Base-by-base conservation (phyloP, 495 filamentous ascomycete genomes). In the Aspergillus heteromorphus region DNA sequence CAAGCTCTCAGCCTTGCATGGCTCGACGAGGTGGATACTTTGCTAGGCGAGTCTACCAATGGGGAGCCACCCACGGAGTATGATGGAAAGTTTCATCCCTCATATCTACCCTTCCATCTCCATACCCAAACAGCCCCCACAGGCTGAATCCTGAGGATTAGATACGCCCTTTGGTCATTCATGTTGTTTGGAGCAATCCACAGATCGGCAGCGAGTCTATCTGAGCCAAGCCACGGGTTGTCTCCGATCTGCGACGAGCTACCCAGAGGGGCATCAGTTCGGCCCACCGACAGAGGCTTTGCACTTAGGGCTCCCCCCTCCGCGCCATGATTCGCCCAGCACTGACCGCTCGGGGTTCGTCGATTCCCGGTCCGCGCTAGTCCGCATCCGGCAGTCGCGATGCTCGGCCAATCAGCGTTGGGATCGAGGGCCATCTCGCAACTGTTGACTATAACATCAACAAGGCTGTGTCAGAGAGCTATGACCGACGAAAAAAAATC, bases 381-480 rank as follows among this genome's bases (percentile, higher is more conserved):
- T 53, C 56, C 53, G 16, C 4, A 41, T 50, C 7, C 21, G 53
- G 60, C 19, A 63, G 23, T 8, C 38, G n/a, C 56, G 60, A 59
- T 63, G 60, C 56, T 59, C 19, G 0, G n/a, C 60, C 60, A 62
- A 19, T 59, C 43, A 62, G n/a, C 29, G 10, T 6, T 6, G 29
- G 29, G 6, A 30, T 30, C 29, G 6, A 30, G 6, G 5, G 6
- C 2, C 6, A 31, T 27, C 34, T 27, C 1, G 16, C n/a, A 45
- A 4, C 1, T 4, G 36, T 13, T 13, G 4, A n/a, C 36, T 8
- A 18, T 34, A 48, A 27, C 31, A 25, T 6, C 34, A 3, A 2
- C 31, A 34, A 45, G 51, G 23, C 51, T 36, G 51, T 53, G 25
- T 36, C 36, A 14, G 6, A n/a, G 17, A 45, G 40, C 17, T 36